Evolutionary conservation across 1,284 basidiomycete species (phyloP).

Genomic region (Ganoderma meredithae): DNA sequence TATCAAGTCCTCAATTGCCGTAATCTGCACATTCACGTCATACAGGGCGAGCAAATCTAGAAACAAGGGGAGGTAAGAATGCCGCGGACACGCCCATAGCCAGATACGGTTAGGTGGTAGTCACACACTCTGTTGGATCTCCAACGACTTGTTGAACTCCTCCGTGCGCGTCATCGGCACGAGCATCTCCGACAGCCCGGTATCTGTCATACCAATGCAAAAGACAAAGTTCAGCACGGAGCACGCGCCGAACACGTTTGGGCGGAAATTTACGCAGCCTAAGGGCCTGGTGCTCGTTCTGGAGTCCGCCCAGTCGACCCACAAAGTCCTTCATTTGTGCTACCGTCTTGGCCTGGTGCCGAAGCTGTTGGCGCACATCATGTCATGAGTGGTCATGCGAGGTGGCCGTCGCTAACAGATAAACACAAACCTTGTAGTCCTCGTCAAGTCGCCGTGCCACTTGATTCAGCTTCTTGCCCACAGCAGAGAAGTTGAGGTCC

Average conservation of each 20-base stretch:
- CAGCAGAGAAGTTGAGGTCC: constrained; percentile 94
- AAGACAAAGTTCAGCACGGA: constrained; percentile 9
- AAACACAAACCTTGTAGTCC: constrained; percentile 79
- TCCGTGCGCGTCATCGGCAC: constrained; percentile 88
- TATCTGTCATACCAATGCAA: constrained; percentile 65
- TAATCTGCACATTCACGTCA: constrained; percentile 79
- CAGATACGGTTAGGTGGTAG: neutral
- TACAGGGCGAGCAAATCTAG: constrained; percentile 92
- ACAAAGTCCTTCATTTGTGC: constrained; percentile 95
- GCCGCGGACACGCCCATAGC: neutral
- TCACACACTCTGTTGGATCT: constrained; percentile 92
- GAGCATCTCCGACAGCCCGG: constrained; percentile 91
- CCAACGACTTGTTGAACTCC: constrained; percentile 90
- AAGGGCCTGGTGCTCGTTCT: constrained; percentile 90
- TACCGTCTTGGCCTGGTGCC: constrained; percentile 89
- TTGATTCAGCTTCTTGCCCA: constrained; percentile 85
- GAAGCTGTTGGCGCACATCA: constrained; percentile 50
- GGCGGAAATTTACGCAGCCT: constrained; percentile 73
- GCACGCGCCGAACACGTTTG: constrained; percentile 14
- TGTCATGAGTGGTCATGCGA: constrained; percentile 29
- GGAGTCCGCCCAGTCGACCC: constrained; percentile 90
- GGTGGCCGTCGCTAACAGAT: neutral
- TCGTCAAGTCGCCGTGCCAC: constrained; percentile 89
- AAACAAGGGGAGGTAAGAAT: neutral
- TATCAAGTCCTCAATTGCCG: constrained; percentile 87